These are phyloP conservation scores for Komagataella pastoris DNA, from an alignment of 805 yeast species.

Conservation along the genomic window DNA sequence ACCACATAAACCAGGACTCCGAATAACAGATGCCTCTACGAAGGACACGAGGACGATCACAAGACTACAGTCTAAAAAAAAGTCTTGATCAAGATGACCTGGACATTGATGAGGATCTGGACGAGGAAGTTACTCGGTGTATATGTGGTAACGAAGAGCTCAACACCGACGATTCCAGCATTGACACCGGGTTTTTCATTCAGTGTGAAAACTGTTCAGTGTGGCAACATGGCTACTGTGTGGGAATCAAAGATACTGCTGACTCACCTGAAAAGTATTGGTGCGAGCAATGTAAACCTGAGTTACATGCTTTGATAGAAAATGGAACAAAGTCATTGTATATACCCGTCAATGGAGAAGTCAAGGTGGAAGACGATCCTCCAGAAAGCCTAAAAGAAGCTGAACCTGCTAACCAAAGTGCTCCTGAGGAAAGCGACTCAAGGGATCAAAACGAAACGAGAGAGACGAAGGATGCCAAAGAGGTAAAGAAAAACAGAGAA, in stretches of 20 bases:
- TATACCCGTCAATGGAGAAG: constrained; percentile 24
- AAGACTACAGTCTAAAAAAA: background rate
- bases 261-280: constrained; percentile 87
- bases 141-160: constrained; percentile 38
- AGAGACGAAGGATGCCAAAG: background rate
- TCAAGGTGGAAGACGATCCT: constrained; percentile 13
- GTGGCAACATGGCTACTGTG: constrained; percentile 98
- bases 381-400: background rate
- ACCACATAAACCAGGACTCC: background rate
- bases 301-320: constrained; percentile 46
- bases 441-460: background rate
- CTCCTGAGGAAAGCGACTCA: background rate
- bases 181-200: constrained; percentile 50
- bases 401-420: constrained; percentile 5
- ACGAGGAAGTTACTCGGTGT: constrained; percentile 39
- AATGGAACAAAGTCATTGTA: constrained; percentile 35
- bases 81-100: background rate
- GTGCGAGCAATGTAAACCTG: constrained; percentile 89
- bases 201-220: constrained; percentile 87
- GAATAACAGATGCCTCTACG: background rate
- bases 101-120: constrained; percentile 18
- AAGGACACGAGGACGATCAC: background rate
- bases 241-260: constrained; percentile 62
- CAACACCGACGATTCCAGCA: constrained; percentile 11
- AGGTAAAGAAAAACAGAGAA: background rate